A percentile compares a stretch with the other conserved stretches of the same genome.
phyloP scores from a whole-genome alignment of 208 protist genomes.

The Trypanosoma melophagium region DNA sequence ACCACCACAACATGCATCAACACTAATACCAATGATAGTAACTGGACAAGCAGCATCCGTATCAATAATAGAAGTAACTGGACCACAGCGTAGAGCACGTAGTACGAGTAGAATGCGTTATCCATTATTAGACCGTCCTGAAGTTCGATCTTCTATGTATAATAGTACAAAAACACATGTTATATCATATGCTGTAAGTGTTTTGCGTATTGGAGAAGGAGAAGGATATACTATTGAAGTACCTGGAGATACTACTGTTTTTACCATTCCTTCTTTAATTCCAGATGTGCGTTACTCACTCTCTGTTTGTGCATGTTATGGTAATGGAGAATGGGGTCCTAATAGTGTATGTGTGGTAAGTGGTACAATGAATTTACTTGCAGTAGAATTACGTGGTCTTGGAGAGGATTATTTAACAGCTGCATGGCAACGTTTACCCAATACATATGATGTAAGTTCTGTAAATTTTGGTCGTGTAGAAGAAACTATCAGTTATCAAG shows the following conservation, averaged over 20 bases:
- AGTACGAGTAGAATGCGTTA: slow-evolving; percentile 17
- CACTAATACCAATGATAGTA: too few relatives aligned
- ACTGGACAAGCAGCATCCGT: not conserved
- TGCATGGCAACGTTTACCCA: slow-evolving; percentile 70
- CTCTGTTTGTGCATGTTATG: slow-evolving; percentile 75
- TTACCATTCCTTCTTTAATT: slow-evolving; percentile 55
- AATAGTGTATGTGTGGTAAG: slow-evolving; percentile 55
- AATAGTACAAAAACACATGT: slow-evolving; percentile 46
- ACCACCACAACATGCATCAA: not conserved
- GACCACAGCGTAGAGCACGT: not conserved
- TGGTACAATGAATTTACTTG: slow-evolving; percentile 77
- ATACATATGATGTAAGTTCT: slow-evolving; percentile 51
- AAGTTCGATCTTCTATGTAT: slow-evolving; percentile 45
- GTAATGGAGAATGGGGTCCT: slow-evolving; percentile 62
- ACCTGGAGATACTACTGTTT: slow-evolving; percentile 39
- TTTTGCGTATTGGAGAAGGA: slow-evolving; percentile 43
- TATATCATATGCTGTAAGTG: slow-evolving; percentile 40
- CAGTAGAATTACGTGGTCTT: slow-evolving; percentile 53
- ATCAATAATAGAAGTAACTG: not conserved
- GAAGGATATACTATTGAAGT: slow-evolving; percentile 64
- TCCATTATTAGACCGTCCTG: slow-evolving; percentile 58
- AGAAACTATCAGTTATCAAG: slow-evolving; percentile 81
- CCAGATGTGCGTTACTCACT: slow-evolving; percentile 74
- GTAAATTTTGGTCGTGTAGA: slow-evolving; percentile 64
- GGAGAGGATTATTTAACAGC: slow-evolving; percentile 86